phyloP scores from a whole-genome alignment of 2,329 filamentous ascomycete genomes.

The Diaporthe capsici region DNA sequence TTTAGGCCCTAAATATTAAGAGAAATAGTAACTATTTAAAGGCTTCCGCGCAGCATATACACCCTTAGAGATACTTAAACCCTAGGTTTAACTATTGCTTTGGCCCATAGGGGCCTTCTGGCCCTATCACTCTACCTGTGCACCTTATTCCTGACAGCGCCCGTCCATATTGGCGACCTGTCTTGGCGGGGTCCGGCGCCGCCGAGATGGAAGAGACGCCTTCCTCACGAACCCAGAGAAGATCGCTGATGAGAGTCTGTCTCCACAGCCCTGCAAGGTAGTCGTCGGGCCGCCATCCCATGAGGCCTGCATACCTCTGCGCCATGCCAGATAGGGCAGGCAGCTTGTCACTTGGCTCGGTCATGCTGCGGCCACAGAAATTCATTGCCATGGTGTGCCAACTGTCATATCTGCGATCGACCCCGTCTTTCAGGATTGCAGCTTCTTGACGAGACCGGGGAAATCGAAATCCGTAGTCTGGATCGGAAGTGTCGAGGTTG shows the following conservation, averaged over 20 bases:
- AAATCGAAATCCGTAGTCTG: not conserved
- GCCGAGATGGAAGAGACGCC: not conserved
- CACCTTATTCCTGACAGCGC: too few relatives aligned
- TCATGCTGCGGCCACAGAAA: not conserved
- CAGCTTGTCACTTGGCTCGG: not conserved
- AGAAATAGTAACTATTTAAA: too few relatives aligned
- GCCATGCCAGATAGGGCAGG: not conserved
- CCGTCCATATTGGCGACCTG: not conserved
- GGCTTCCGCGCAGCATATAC: too few relatives aligned
- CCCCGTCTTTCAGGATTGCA: not conserved
- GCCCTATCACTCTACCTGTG: too few relatives aligned
- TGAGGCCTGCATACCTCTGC: not conserved
- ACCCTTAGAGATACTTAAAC: too few relatives aligned
- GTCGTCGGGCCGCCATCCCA: not conserved
- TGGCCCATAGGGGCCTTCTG: too few relatives aligned
- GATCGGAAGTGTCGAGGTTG: not conserved
- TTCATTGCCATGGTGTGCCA: not conserved
- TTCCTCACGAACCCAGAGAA: not conserved
- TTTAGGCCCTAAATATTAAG: too few relatives aligned
- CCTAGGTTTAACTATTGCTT: too few relatives aligned
- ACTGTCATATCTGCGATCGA: not conserved
- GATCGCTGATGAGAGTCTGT: not conserved
- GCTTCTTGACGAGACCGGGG: not conserved
- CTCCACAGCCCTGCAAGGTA: conserved; percentile 6
- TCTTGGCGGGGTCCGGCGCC: not conserved